Base-by-base conservation (phyloP, 2,329 filamentous ascomycete species). In the Exophiala aquamarina region DNA sequence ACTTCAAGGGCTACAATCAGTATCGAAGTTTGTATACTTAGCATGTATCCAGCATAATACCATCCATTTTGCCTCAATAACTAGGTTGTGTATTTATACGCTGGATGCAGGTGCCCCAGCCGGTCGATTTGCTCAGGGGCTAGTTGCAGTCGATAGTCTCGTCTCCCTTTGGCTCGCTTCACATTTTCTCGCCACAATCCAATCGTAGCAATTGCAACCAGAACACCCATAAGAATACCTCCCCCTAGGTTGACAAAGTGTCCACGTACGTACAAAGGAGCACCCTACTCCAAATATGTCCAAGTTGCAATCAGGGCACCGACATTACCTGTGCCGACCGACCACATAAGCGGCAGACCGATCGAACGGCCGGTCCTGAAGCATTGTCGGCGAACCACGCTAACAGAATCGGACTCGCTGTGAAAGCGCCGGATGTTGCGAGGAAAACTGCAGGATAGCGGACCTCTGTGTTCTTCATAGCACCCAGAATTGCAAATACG, bases 31-130 rank as follows among this genome's bases (percentile, higher is more conserved):
- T n/a, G n/a, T n/a, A n/a, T n/a, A n/a, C n/a, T n/a, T n/a, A n/a
- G n/a, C n/a, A n/a, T n/a, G n/a, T n/a, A n/a, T n/a, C n/a, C n/a
- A n/a, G n/a, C n/a, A n/a, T n/a, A n/a, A n/a, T n/a, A n/a, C n/a
- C n/a, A n/a, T n/a, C n/a, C n/a, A n/a, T n/a, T n/a, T n/a, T n/a
- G n/a, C n/a, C n/a, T n/a, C n/a, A n/a, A n/a, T n/a, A n/a, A n/a
- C n/a, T n/a, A n/a, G n/a, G n/a, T n/a, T n/a, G 32, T 34, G 32
- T 7, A 34, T 18, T 14, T 14, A 34, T 7, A 47, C 18, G 72
- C 70, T 4, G 62, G 66, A 47, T 63, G 48, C 26, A 61, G 48
- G 49, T 66, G 63, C 6, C 64, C 63, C 43, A 66, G 44, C 41
- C 63, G 59, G 15, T 49, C 43, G 13, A 61, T 31, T 28, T 61